A percentile compares a stretch with the other conserved stretches of the same genome.
Conservation (phyloP, 2,329 filamentous ascomycete genomes). For the Epichloe uncinata region DNA sequence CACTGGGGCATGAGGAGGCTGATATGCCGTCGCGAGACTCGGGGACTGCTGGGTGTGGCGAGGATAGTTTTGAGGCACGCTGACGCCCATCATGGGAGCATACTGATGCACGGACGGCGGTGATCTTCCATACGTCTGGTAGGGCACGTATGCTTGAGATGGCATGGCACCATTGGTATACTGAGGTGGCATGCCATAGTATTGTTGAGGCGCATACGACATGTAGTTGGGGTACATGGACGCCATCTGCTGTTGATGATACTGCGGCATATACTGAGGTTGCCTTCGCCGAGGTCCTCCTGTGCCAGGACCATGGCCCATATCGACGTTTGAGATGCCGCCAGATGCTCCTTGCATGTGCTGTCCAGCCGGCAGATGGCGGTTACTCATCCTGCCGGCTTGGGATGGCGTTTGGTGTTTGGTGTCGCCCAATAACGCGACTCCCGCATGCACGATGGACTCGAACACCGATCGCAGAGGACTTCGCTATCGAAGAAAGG, state of each 20-base stretch:
- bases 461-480: not conserved
- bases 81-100: conserved; percentile 36
- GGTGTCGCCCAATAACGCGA: conserved; percentile 22
- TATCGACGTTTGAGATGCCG: conserved; percentile 22
- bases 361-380: conserved; percentile 67
- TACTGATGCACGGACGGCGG: conserved; percentile 42
- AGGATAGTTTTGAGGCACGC: conserved; percentile 32
- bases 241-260: conserved; percentile 23
- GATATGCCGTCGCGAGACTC: conserved; percentile 42
- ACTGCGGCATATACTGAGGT: conserved; percentile 25
- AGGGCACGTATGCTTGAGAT: conserved; percentile 33
- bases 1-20: conserved; percentile 33
- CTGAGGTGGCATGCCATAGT: conserved; percentile 44
- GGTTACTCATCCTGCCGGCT: conserved; percentile 65
- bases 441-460: conserved; percentile 15
- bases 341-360: conserved; percentile 36
- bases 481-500: not conserved
- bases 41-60: conserved; percentile 38
- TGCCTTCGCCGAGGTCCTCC: conserved; percentile 25
- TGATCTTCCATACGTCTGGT: conserved; percentile 35
- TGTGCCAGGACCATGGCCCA: conserved; percentile 19
- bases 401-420: conserved; percentile 30
- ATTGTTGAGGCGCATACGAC: conserved; percentile 31
- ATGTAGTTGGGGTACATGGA: conserved; percentile 39
- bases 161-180: conserved; percentile 41